phyloP scores from a whole-genome alignment of 345 rosid species.

The Syzygium jambos region DNA sequence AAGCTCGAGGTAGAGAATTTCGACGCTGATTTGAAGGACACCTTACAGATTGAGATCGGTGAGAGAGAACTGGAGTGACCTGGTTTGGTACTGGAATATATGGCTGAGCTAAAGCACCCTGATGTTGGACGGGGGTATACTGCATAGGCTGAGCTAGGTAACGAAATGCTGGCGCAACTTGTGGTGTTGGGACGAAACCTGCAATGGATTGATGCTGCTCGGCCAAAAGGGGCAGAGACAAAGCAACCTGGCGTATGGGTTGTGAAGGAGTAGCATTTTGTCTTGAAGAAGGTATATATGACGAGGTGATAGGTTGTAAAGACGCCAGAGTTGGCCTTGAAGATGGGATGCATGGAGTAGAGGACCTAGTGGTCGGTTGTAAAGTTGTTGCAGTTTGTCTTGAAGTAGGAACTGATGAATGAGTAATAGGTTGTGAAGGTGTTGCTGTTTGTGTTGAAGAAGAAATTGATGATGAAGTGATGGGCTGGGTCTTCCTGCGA shows the following conservation, averaged over 20 bases:
- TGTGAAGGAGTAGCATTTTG: not conserved
- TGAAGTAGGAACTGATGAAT: not conserved
- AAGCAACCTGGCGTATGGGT: not conserved
- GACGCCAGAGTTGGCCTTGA: not conserved
- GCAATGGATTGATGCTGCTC: not conserved
- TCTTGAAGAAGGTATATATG: not conserved
- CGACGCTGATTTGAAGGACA: not conserved
- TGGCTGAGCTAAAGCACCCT: not conserved
- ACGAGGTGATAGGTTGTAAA: not conserved
- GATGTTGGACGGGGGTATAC: not conserved
- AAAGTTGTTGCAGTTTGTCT: not conserved
- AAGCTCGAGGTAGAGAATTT: not conserved
- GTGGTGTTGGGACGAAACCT: not conserved
- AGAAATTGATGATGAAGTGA: not conserved
- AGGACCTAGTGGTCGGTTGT: not conserved
- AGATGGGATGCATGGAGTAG: not conserved
- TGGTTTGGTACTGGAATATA: not conserved
- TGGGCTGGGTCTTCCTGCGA: not conserved
- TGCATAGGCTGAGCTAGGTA: not conserved
- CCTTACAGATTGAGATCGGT: not conserved
- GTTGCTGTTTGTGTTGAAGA: not conserved
- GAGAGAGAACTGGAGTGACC: not conserved
- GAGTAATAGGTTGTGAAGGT: not conserved
- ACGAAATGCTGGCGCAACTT: not conserved
- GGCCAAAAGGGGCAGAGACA: not conserved